Base-by-base conservation (phyloP, 2,329 filamentous ascomycete species). In the Pleurostoma richardsiae region DNA sequence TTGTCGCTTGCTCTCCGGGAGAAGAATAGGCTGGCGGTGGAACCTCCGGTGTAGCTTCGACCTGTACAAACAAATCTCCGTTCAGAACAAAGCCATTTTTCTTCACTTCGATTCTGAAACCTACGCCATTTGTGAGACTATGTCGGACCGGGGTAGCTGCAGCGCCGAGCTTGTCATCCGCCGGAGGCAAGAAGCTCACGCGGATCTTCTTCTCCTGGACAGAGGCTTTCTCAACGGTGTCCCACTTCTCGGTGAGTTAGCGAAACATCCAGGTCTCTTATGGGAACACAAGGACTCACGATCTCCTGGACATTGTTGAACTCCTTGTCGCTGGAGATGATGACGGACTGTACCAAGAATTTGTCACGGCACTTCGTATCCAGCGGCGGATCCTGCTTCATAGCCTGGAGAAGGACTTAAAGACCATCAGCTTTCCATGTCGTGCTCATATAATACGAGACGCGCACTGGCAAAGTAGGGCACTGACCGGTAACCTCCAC, bases 161-260 rank as follows among this genome's bases (percentile, higher is more conserved):
- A 6, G 53, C 50, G 7, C 44, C 49, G 6, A 44, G 39, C 19
- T 52, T 48, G 10, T 52, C 55, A 4, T 77, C 77, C 43, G 82
- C 79, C 7, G 85, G 75, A 42, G 86, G 69, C 39, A 96, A 76
- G 77, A 92, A 99, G 56, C 78, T 79, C 54, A 99, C 94, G 41
- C 92, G 85, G 57, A 99, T 99, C 77, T 97, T 99, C 74, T 86
- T 89, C 75, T 99, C 94, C 60, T 90, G 83, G 49, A 99, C 85
- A 27, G 80, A 76, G 10, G 78, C 75, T 71, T 95, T 97, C 48
- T 88, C 79, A 7, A 74, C 94, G 73, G 63, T 86, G 74, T 80
- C 82, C 83, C 91, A 95, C 87, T 94, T 58, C 49, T 36, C 8
- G 19, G 19, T 19, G 19, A 19, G 19, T 19, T 19, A 19, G 19